Evolutionary conservation across 2,329 filamentous ascomycete genomes (phyloP).

Genomic region (Tolypocladium ophioglossoides): DNA sequence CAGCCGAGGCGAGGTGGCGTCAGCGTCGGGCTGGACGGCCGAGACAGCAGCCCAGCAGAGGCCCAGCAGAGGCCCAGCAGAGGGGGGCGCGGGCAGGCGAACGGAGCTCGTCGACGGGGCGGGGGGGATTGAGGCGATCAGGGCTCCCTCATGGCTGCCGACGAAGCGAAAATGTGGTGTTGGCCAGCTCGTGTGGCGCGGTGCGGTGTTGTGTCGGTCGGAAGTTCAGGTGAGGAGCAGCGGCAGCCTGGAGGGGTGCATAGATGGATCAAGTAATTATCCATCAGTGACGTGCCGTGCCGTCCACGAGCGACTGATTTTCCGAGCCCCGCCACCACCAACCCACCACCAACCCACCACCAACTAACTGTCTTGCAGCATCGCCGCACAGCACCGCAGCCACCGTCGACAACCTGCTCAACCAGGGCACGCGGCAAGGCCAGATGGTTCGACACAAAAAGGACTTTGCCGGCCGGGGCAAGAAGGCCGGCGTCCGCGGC

Average conservation of each 20-base stretch:
- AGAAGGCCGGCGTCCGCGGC: slow-evolving; percentile 52
- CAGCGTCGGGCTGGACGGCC: not conserved
- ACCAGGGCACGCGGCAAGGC: not conserved
- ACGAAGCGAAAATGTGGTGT: not conserved
- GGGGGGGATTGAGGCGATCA: not conserved
- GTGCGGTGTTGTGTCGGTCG: not conserved
- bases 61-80: not conserved
- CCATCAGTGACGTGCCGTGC: not conserved
- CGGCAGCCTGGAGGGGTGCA: not conserved
- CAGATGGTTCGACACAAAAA: slow-evolving; percentile 94
- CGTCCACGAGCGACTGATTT: not conserved
- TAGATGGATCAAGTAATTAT: not conserved
- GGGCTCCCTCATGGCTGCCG: slow-evolving; percentile 3
- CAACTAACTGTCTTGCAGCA: too few relatives aligned
- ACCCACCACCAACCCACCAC: not conserved
- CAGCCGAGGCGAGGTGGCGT: not conserved
- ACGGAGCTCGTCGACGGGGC: not conserved
- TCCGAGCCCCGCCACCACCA: not conserved
- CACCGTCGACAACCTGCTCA: not conserved
- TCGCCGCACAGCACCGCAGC: not conserved
- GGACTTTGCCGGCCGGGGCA: slow-evolving; percentile 63
- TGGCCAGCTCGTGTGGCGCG: not conserved
- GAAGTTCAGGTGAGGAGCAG: not conserved
- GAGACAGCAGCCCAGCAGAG: not conserved
- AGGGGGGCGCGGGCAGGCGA: not conserved